Percentiles rank a stretch among this genome's conserved stretches.
Conservation (phyloP, 148 eudicot genomes). For the Arbutus unedo region DNA sequence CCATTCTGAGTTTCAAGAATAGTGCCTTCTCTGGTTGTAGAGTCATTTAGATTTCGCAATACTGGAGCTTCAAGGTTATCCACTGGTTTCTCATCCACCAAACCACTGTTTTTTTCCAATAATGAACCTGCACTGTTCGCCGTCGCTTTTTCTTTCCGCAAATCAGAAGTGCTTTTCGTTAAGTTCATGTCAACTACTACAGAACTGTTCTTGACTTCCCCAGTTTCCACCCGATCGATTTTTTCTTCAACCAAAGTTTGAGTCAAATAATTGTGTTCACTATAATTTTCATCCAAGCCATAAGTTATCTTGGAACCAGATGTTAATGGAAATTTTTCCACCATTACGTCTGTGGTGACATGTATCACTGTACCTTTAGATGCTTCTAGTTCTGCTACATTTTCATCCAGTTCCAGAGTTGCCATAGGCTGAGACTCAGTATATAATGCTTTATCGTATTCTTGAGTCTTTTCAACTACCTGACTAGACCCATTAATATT, state of each 20-base stretch:
- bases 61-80: conserved; percentile 12
- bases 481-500: conserved; percentile 22
- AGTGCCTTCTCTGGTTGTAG: conserved; percentile 18
- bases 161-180: conserved; percentile 19
- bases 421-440: conserved; percentile 18
- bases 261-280: conserved; percentile 12
- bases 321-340: conserved; percentile 68
- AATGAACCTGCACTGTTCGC: conserved; percentile 22
- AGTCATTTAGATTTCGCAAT: conserved; percentile 22
- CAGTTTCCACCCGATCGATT: conserved; percentile 18
- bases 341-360: conserved; percentile 32
- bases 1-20: conserved; percentile 7
- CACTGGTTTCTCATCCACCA: conserved; percentile 18
- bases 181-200: conserved; percentile 15
- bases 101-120: conserved; percentile 13
- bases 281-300: conserved; percentile 27
- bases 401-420: conserved; percentile 25
- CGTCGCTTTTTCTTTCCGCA: conserved; percentile 23
- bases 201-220: conserved; percentile 17
- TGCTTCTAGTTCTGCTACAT: conserved; percentile 23
- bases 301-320: conserved; percentile 30
- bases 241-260: conserved; percentile 25
- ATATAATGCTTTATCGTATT: conserved; percentile 20
- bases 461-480: conserved; percentile 28
- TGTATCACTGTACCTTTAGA: conserved; percentile 18